Evolutionary conservation across 2,329 filamentous ascomycete species (phyloP).

Genomic region (Mycocentrospora acerina): DNA sequence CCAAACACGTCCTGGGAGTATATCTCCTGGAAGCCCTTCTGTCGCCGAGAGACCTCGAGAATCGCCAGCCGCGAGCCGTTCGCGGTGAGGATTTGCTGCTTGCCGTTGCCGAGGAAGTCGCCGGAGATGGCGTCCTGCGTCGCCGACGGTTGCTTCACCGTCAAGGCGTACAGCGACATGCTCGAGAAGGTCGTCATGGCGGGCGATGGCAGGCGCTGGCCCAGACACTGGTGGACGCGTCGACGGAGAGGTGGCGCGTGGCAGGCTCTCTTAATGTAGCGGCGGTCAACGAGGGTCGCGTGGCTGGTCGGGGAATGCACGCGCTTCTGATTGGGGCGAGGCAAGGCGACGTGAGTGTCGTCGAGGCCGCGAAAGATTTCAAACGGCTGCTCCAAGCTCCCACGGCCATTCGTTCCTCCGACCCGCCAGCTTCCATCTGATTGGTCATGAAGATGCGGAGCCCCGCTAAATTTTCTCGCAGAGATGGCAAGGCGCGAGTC

Average conservation of each 20-base stretch:
- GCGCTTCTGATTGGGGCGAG: too few relatives aligned
- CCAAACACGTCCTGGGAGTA: constrained; percentile 94
- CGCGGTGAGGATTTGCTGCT: constrained; percentile 95
- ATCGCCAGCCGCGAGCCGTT: constrained; percentile 88
- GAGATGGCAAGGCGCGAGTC: background rate
- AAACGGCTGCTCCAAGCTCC: constrained; percentile 2
- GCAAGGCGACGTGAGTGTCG: constrained; percentile 1
- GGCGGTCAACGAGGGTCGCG: background rate
- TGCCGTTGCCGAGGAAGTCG: constrained; percentile 93
- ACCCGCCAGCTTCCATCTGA: background rate
- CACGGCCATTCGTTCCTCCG: background rate
- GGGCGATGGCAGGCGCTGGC: constrained; percentile 40
- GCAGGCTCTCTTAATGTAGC: background rate
- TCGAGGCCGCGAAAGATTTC: constrained; percentile 4
- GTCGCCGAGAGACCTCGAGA: constrained; percentile 78
- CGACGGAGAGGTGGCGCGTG: constrained; percentile 4
- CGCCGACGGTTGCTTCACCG: constrained; percentile 87
- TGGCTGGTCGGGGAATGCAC: too few relatives aligned
- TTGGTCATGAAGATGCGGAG: background rate
- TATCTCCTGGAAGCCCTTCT: constrained; percentile 82
- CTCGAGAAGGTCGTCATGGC: constrained; percentile 95
- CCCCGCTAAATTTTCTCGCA: constrained; percentile 17
- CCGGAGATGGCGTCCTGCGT: constrained; percentile 89
- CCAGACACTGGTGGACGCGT: constrained; percentile 24
- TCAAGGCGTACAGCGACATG: constrained; percentile 98